Evolutionary conservation across 177 flowering plant species (phyloP).

Genomic region (Tripterygium wilfordii): DNA sequence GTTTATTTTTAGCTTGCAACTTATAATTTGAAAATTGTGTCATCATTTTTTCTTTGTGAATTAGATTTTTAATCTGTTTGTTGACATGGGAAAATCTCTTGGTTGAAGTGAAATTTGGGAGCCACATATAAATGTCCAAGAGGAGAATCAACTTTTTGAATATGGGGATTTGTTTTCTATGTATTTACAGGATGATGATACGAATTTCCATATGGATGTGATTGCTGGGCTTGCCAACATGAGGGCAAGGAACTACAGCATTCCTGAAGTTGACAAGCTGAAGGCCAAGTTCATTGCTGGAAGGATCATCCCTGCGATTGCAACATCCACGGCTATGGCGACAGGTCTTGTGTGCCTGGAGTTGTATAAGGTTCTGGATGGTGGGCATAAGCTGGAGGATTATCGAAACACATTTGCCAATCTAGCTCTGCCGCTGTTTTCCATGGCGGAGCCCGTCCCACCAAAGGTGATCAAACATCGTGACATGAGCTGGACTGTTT

Average conservation of each 20-base stretch:
- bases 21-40: too few species aligned
- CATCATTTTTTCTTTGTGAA: too few species aligned
- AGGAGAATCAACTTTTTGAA: too few species aligned
- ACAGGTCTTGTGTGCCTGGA: conserved; percentile 95
- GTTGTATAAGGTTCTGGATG: conserved; percentile 77
- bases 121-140: too few species aligned
- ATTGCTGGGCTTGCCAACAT: conserved; percentile 91
- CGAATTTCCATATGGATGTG: conserved; percentile 82
- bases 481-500: conserved; percentile 82
- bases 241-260: conserved; percentile 90
- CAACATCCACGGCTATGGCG: conserved; percentile 91
- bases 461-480: conserved; percentile 76
- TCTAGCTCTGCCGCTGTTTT: conserved; percentile 80
- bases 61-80: too few species aligned
- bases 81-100: too few species aligned
- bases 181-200: conserved; percentile 98
- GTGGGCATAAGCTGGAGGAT: conserved; percentile 74
- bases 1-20: too few species aligned
- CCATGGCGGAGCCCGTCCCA: conserved; percentile 93
- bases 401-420: conserved; percentile 88
- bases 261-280: conserved; percentile 92
- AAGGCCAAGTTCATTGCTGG: conserved; percentile 94
- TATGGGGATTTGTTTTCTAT: too few species aligned
- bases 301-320: conserved; percentile 93
- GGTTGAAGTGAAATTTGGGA: too few species aligned